Evolutionary conservation across 225 moss, liverwort and hornwort species (phyloP), one percentile per base, ranked within the genome.

Genomic region (Ulota crispa): DNA sequence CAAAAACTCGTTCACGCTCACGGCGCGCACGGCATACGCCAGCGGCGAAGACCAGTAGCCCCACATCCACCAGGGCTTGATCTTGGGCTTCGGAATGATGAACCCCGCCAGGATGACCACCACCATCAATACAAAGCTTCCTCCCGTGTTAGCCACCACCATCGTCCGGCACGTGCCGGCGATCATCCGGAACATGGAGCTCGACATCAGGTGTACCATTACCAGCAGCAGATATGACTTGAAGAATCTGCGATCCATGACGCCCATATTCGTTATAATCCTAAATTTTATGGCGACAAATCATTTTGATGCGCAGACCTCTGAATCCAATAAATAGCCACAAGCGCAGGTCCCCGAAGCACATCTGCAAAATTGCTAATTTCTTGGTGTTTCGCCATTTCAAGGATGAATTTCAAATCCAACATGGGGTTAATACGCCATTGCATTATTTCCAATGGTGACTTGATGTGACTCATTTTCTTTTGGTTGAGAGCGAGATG

Each of bases 1-100:
- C 26, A 92, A 87, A 76, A 90, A 90, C 87, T 96, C 96, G 45
- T 90, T 90, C 0, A 89, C 88, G 71, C 75, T 76, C 63, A 89
- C 62, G 30, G 86, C 93, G 31, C 89, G 84, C 50, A 87, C 64
- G 5, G 81, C 87, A 26, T 91, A 96, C 11, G 89, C 80, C 61
- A 94, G 53, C 7, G 96, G 96, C 1, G 94, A 93, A 5, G 78
- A 28, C 93, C 93, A 95, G 83, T 92, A 95, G 20, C 89, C 96
- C 95, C 95, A 95, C 45, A 93, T 86, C 96, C 95, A 96, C 96
- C 95, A 96, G 0, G 83, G 56, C 75, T 81, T 75, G 64, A 90
- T 87, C 60, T 80, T 74, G 5, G 83, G 68, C 52, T 65, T 78
- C 8, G 87, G 89, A 55, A 90, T 85, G 68, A 90, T 85, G 54